Base-by-base conservation (phyloP, 2,329 filamentous ascomycete species). In the Ustilaginoidea virens region DNA sequence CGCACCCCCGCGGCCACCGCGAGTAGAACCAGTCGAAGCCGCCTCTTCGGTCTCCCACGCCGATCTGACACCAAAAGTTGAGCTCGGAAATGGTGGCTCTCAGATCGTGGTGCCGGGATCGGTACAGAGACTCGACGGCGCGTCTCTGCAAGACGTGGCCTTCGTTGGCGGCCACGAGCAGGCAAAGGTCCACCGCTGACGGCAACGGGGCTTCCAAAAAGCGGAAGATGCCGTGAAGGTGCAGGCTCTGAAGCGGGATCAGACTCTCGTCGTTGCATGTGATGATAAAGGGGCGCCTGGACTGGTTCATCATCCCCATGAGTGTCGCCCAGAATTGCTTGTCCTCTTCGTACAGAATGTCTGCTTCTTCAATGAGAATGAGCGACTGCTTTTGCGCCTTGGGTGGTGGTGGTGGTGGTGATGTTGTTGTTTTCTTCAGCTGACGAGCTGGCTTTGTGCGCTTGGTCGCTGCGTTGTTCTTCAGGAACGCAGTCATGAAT, bases 21-120 rank as follows among this genome's bases (percentile, higher is more conserved):
- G 77, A 71, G 40, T 79, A 74, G 42, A 92, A 81, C 87, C 92
- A 98, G 42, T 87, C 80, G 25, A 92, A 68, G 0, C 90, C 87
- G 13, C 80, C 80, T 40, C 80, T 80, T n/a, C 72, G 63, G 47
- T 93, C 90, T 5, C 90, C 92, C 7, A 98, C 73, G 0, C 79
- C 83, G 53, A 96, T 85, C 49, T 98, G 90, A 48, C 92, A 98
- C 87, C 87, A 98, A 47, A 92, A 90, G 47, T 92, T 77, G 17
- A 98, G 65, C 36, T 96, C 85, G 32, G 68, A 74, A 27, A 98
- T 71, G 2, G 78, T 75, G 14, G 77, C 82, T 31, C 90, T 74
- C 9, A 98, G 56, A 47, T 98, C 90, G 17, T 65, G 55, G 2
- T 64, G 50, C 30, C 80, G 77, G 10, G 71, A 70, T 30, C 66